A percentile compares a stretch with the other conserved stretches of the same genome.
Conservation (phyloP, 176 grass and related monocot species). For the Zea mays region DNA sequence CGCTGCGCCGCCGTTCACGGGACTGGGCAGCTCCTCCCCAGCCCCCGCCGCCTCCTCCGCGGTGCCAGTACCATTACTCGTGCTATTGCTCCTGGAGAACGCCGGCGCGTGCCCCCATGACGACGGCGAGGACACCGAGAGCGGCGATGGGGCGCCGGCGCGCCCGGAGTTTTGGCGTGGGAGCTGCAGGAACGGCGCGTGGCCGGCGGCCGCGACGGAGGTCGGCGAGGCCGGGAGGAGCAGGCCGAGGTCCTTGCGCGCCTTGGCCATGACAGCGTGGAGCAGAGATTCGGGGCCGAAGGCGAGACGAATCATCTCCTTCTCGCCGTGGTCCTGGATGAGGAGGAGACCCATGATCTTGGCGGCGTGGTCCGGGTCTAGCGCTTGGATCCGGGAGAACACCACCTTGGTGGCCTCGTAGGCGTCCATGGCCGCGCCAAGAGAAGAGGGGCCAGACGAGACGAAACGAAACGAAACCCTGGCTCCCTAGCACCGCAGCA, state of each 20-base stretch:
- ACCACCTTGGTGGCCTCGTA: constrained; percentile 91
- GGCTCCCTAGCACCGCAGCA: constrained; percentile 17
- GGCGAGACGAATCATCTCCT: constrained; percentile 97
- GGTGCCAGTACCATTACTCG: constrained; percentile 27
- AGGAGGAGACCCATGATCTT: constrained; percentile 93
- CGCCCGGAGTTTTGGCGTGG: constrained; percentile 63
- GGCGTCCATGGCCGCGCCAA: constrained; percentile 66
- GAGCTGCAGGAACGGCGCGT: constrained; percentile 49
- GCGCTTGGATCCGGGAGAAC: constrained; percentile 83
- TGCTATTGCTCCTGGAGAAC: constrained; percentile 66
- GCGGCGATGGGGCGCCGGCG: constrained; percentile 41
- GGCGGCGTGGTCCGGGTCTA: constrained; percentile 88
- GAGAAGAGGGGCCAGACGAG: constrained; percentile 27
- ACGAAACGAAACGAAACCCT: background rate
- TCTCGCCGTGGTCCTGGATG: constrained; percentile 90
- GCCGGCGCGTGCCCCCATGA: constrained; percentile 54
- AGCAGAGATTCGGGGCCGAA: constrained; percentile 85
- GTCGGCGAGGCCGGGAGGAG: constrained; percentile 46
- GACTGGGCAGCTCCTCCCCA: constrained; percentile 62
- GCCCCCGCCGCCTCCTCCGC: constrained; percentile 19
- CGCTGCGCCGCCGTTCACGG: constrained; percentile 37
- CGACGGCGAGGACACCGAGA: constrained; percentile 61
- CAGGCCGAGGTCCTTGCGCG: constrained; percentile 69
- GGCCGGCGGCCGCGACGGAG: background rate
- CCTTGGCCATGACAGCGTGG: constrained; percentile 66